These are phyloP conservation scores for Chytridiales sp. DNA, from an alignment of 371 early-diverging fungal species.

Conservation along the genomic window DNA sequence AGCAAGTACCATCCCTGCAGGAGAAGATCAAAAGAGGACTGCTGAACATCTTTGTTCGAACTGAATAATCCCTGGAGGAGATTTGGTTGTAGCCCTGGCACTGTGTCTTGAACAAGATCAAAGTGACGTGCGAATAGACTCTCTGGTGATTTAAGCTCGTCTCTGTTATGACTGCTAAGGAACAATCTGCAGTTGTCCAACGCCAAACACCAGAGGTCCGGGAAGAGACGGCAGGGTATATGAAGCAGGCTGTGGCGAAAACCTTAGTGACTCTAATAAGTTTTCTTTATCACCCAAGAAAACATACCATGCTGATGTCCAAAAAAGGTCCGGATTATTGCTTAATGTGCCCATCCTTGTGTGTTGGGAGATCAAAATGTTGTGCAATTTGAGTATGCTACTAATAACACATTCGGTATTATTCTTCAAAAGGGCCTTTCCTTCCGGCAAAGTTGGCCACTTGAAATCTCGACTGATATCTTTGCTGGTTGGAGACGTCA, in stretches of 20 bases:
- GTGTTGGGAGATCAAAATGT: conserved; percentile 21
- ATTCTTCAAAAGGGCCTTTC: too few species aligned
- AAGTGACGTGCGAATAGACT: conserved; percentile 8
- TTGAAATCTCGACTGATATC: too few species aligned
- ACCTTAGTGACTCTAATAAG: too few species aligned
- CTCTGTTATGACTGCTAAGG: conserved; percentile 16
- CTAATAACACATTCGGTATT: conserved; percentile 8
- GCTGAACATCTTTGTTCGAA: conserved; percentile 19
- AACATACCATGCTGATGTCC: conserved; percentile 31
- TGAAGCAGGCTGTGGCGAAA: conserved; percentile 34
- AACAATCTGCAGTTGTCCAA: conserved; percentile 32
- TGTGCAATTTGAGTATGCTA: conserved; percentile 29
- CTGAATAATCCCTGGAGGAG: conserved; percentile 37
- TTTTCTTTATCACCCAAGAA: too few species aligned
- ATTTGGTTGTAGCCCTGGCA: conserved; percentile 29
- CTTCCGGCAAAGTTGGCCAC: too few species aligned
- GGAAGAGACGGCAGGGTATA: conserved; percentile 24
- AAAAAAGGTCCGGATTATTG: conserved; percentile 28
- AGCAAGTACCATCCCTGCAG: conserved; percentile 31
- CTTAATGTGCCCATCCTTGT: conserved; percentile 3
- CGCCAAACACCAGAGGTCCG: conserved; percentile 22
- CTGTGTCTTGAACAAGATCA: conserved; percentile 7
- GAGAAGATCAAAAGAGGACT: conserved; percentile 36
- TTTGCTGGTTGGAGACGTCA: not conserved
- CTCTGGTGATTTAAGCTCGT: conserved; percentile 12